Percentiles rank a stretch among this genome's conserved stretches.
These are phyloP conservation scores for Aspergillus leporis DNA, from an alignment of 495 filamentous ascomycete species.

Conservation along the genomic window DNA sequence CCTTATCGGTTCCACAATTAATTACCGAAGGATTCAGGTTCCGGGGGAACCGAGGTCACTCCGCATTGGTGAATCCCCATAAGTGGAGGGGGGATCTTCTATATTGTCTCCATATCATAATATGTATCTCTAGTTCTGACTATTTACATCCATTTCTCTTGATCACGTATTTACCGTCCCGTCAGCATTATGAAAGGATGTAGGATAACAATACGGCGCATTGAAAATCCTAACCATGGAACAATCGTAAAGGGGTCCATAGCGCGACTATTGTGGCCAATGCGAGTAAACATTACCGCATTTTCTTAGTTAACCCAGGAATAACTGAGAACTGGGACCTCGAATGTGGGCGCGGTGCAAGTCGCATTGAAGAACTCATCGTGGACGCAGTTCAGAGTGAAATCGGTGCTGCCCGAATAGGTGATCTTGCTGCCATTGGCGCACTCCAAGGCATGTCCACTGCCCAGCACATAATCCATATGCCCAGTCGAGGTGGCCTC, in stretches of 20 bases:
- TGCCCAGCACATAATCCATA: conserved; percentile 37
- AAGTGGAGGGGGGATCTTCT: too few relatives aligned
- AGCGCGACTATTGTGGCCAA: neutral
- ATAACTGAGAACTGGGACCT: conserved; percentile 34
- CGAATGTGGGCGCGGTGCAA: conserved; percentile 32
- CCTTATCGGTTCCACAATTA: too few relatives aligned
- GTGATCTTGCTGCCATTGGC: conserved; percentile 37
- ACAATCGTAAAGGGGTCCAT: neutral
- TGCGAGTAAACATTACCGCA: neutral
- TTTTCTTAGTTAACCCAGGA: conserved; percentile 24
- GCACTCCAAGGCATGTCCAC: conserved; percentile 35
- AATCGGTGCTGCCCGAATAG: conserved; percentile 33
- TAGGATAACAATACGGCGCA: neutral
- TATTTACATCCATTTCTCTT: neutral
- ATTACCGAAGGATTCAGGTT: too few relatives aligned
- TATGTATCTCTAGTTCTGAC: neutral
- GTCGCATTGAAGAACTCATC: conserved; percentile 36
- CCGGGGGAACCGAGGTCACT: too few relatives aligned
- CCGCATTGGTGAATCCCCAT: too few relatives aligned
- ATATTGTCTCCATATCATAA: neutral
- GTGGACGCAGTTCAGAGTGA: conserved; percentile 28
- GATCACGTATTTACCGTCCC: neutral
- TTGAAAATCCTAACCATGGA: neutral
- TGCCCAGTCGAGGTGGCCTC: conserved; percentile 22
- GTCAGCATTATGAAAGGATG: neutral